Evolutionary conservation across 352 stramenopile species (phyloP).

Genomic region (Phytophthora sansomeana): DNA sequence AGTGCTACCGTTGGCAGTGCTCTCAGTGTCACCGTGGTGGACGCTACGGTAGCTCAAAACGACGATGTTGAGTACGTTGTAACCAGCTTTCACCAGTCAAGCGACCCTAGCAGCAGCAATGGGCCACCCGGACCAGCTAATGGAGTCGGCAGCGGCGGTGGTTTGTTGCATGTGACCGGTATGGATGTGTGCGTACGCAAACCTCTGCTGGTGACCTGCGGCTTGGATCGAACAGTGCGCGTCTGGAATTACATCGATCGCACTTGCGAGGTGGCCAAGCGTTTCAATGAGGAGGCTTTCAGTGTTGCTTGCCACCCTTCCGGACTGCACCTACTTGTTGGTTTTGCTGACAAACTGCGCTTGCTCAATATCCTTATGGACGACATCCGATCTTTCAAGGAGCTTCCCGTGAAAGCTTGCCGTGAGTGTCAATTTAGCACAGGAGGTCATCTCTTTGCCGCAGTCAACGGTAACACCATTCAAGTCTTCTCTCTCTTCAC

Average conservation of each 20-base stretch:
- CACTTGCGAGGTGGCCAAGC: slow-evolving; percentile 86
- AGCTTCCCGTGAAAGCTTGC: slow-evolving; percentile 86
- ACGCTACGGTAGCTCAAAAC: slow-evolving; percentile 40
- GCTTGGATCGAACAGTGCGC: slow-evolving; percentile 88
- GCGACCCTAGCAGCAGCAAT: slow-evolving; percentile 41
- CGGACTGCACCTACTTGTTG: slow-evolving; percentile 90
- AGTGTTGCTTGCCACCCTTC: slow-evolving; percentile 92
- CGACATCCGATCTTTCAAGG: slow-evolving; percentile 87
- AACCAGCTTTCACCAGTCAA: slow-evolving; percentile 75
- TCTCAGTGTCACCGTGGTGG: neutral
- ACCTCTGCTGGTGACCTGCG: slow-evolving; percentile 91
- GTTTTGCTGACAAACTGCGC: slow-evolving; percentile 91
- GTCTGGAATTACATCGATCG: slow-evolving; percentile 96
- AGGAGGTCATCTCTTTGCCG: slow-evolving; percentile 94
- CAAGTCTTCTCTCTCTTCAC: slow-evolving; percentile 94
- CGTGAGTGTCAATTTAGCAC: slow-evolving; percentile 86
- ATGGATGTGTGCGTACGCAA: slow-evolving; percentile 95
- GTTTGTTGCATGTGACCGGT: slow-evolving; percentile 73
- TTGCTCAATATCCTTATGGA: slow-evolving; percentile 94
- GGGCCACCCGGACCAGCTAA: slow-evolving; percentile 16
- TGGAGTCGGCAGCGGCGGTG: slow-evolving; percentile 28
- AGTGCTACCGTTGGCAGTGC: neutral
- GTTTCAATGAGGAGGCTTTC: slow-evolving; percentile 90
- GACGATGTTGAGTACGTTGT: slow-evolving; percentile 81
- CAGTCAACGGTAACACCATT: slow-evolving; percentile 94